phyloP scores from a whole-genome alignment of 306 rosid species.

The Oemleria cerasiformis region DNA sequence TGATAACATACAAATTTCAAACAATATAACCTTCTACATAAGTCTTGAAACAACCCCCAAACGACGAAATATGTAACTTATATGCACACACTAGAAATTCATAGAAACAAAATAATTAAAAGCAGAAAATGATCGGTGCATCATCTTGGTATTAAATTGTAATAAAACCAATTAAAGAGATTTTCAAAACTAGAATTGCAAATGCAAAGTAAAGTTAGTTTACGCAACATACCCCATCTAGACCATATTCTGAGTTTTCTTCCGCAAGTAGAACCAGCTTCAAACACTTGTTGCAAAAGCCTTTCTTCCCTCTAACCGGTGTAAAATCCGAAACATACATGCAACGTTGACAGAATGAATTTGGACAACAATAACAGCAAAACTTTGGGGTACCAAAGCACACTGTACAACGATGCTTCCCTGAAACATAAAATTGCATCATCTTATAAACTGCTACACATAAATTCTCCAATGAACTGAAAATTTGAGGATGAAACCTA shows the following conservation, averaged over 20 bases:
- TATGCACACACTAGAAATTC: neutral
- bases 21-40: neutral
- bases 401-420: constrained; percentile 47
- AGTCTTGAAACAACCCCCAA: neutral
- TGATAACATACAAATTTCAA: neutral
- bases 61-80: neutral
- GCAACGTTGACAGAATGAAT: constrained; percentile 49
- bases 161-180: neutral
- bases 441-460: neutral
- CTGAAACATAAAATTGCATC: constrained; percentile 35
- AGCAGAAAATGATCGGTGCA: neutral
- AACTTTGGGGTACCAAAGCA: constrained; percentile 42
- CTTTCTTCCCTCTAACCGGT: constrained; percentile 32
- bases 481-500: neutral
- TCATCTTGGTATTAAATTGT: neutral
- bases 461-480: neutral
- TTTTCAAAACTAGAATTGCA: neutral
- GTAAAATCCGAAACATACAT: constrained; percentile 32
- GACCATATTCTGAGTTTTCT: constrained; percentile 41
- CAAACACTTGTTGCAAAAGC: constrained; percentile 56
- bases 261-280: constrained; percentile 50
- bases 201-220: constrained; percentile 5
- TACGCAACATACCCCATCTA: constrained; percentile 49
- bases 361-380: constrained; percentile 60
- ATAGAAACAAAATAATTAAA: neutral